Conservation (phyloP, 73 alveolate genomes). For the Tetrahymena borealis region DNA sequence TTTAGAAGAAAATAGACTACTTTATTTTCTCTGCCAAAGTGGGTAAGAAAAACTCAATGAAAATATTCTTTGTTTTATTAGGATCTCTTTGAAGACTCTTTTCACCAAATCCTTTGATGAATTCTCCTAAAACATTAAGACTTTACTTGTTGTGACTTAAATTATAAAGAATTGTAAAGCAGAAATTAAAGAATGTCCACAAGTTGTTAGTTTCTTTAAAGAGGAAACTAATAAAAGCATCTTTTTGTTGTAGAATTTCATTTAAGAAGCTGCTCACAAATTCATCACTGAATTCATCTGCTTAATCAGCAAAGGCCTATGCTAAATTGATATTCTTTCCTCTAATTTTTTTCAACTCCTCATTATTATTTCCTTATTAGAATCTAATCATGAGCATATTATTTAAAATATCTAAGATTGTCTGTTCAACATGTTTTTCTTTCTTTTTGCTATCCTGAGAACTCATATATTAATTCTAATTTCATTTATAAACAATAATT, state of each 20-base stretch:
- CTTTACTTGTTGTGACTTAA: conserved; percentile 1
- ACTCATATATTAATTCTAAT: conserved; percentile 21
- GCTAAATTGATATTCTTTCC: conserved; percentile 12
- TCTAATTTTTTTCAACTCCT: conserved; percentile 1
- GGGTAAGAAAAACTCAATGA: conserved; percentile 38
- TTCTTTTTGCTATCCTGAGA: conserved; percentile 35
- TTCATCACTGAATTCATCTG: conserved; percentile 23
- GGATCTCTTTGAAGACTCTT: conserved; percentile 33
- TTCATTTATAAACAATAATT: neutral
- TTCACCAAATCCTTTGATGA: conserved; percentile 22
- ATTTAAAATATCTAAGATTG: conserved; percentile 27
- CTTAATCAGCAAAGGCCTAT: conserved; percentile 12
- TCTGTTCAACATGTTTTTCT: conserved; percentile 22
- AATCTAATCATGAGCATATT: conserved; percentile 9
- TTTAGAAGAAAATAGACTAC: conserved; percentile 23
- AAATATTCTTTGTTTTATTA: conserved; percentile 22
- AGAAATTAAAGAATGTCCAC: conserved; percentile 34
- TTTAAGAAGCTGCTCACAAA: conserved; percentile 40
- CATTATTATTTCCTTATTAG: neutral
- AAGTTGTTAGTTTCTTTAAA: conserved; percentile 38
- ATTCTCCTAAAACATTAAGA: conserved; percentile 23
- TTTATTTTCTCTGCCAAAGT: conserved; percentile 7
- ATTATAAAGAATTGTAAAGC: conserved; percentile 13
- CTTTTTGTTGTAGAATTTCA: conserved; percentile 13
- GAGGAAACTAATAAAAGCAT: conserved; percentile 37